Evolutionary conservation across 116 monocot genomes (phyloP).

Genomic region (Trichopus zeylanicus): DNA sequence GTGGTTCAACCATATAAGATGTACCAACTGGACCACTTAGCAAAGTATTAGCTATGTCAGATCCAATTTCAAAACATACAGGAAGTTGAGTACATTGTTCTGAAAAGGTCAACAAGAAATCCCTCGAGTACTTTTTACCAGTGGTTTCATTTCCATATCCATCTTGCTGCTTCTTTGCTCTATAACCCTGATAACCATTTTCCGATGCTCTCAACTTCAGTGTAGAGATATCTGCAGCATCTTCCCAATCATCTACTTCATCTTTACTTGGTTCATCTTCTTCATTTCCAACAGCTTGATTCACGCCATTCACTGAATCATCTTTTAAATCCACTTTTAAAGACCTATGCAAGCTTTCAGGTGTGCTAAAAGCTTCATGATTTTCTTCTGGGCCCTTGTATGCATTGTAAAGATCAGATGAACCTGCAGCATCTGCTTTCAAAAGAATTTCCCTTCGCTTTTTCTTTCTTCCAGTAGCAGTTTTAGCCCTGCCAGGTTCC

Average conservation of each 20-base stretch:
- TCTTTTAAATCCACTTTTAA: neutral
- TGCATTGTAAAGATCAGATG: slow-evolving; percentile 85
- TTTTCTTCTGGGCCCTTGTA: slow-evolving; percentile 90
- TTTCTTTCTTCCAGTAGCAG: slow-evolving; percentile 40
- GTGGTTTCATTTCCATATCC: neutral
- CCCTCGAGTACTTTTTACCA: neutral
- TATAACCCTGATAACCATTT: slow-evolving; percentile 5
- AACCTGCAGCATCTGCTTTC: slow-evolving; percentile 86
- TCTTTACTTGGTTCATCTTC: slow-evolving; percentile 37
- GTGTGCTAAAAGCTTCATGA: slow-evolving; percentile 6
- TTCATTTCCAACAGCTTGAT: slow-evolving; percentile 15
- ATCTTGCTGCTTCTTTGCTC: neutral
- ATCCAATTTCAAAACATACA: neutral
- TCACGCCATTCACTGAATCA: neutral
- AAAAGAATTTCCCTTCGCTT: slow-evolving; percentile 68
- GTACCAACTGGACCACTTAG: neutral
- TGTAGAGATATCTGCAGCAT: slow-evolving; percentile 64
- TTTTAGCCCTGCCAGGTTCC: slow-evolving; percentile 36
- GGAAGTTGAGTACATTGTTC: neutral
- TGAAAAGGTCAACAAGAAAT: neutral
- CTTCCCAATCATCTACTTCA: slow-evolving; percentile 91
- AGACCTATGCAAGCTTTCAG: slow-evolving; percentile 29
- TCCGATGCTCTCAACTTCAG: slow-evolving; percentile 47
- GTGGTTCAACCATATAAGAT: slow-evolving; percentile 20
- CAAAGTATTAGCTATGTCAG: neutral